Evolutionary conservation across 345 rosid genomes (phyloP).

Genomic region (Adansonia digitata): DNA sequence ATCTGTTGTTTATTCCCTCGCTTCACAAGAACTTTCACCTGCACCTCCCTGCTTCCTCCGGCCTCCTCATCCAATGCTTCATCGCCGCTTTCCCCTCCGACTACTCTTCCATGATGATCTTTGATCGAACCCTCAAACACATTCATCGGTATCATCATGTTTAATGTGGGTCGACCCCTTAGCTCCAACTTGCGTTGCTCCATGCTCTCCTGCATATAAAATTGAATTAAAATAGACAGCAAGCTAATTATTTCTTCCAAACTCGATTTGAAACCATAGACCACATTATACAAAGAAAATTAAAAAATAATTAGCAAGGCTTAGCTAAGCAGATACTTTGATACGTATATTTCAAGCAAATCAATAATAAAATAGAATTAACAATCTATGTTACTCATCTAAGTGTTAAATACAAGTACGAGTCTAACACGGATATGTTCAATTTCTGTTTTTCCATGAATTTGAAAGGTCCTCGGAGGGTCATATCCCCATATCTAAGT

Average conservation of each 20-base stretch:
- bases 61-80: conserved; percentile 66
- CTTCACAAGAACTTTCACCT: conserved; percentile 94
- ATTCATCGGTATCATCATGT: conserved; percentile 91
- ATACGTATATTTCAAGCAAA: not conserved
- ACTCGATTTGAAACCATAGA: not conserved
- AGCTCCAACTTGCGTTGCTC: conserved; percentile 91
- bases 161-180: conserved; percentile 77
- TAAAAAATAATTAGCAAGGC: not conserved
- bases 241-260: not conserved
- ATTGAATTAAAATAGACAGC: not conserved
- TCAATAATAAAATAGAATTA: no score
- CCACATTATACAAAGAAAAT: not conserved
- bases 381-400: no score
- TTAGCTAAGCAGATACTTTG: not conserved
- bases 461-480: no score
- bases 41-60: conserved; percentile 75
- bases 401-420: no score
- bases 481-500: no score
- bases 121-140: conserved; percentile 82
- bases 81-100: conserved; percentile 76
- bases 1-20: conserved; percentile 97
- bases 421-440: no score
- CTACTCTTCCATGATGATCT: conserved; percentile 74
- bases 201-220: conserved; percentile 82
- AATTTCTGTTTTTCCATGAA: no score